phyloP scores from a whole-genome alignment of 331 rosid species.

The Arachis monticola region DNA sequence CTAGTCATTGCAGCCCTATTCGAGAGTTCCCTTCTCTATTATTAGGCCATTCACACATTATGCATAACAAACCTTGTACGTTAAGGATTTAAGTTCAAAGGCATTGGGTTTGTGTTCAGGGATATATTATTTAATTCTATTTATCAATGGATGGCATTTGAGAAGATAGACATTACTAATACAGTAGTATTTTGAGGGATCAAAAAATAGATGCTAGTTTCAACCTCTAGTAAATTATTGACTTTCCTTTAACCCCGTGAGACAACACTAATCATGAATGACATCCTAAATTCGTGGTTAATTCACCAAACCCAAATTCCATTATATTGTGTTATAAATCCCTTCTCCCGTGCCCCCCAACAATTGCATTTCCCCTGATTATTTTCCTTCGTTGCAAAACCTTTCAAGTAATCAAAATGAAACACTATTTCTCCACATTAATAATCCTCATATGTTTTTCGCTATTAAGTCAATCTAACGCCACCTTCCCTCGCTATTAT shows the following conservation, averaged over 20 bases:
- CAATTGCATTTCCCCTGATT: no score
- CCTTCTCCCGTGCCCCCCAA: constrained; percentile 8
- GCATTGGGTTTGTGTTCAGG: no score
- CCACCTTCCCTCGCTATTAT: neutral
- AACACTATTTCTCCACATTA: constrained; percentile 9
- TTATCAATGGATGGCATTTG: no score
- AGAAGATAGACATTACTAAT: no score
- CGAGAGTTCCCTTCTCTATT: no score
- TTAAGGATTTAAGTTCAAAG: no score
- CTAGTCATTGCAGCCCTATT: no score
- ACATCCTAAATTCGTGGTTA: constrained; percentile 37
- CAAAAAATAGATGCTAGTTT: neutral
- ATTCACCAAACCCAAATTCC: neutral
- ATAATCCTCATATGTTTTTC: constrained; percentile 32
- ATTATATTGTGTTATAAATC: neutral
- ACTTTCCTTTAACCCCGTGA: constrained; percentile 11
- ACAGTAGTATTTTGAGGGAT: neutral
- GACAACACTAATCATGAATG: constrained; percentile 22
- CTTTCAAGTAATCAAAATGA: constrained; percentile 35
- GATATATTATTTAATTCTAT: no score
- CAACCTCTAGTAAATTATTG: neutral
- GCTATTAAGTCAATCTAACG: constrained; percentile 28
- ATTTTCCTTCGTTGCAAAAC: neutral
- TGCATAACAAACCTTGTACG: no score
- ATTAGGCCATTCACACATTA: no score